Conservation (phyloP, 2,329 filamentous ascomycete genomes). For the Polytolypa hystricis region DNA sequence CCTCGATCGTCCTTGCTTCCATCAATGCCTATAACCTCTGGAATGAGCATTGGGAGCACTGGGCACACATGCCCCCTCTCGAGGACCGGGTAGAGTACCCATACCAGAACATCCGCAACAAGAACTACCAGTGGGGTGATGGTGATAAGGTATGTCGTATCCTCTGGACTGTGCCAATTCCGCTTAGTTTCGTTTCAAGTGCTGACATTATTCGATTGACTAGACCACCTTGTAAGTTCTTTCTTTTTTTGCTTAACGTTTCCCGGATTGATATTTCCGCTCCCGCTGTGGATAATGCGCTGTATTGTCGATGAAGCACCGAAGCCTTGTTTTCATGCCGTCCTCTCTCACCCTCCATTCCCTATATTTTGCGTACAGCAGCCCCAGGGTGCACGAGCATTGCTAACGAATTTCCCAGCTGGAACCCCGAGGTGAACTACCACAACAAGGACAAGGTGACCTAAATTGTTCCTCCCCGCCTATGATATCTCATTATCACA, state of each 20-base stretch:
- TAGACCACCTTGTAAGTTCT: conserved; percentile 56
- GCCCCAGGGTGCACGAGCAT: neutral
- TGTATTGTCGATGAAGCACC: neutral
- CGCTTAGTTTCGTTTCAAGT: neutral
- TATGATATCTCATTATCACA: too few relatives aligned
- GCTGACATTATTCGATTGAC: neutral
- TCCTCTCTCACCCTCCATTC: conserved; percentile 7
- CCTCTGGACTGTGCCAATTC: conserved; percentile 5
- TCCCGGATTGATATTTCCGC: neutral
- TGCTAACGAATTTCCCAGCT: conserved; percentile 46
- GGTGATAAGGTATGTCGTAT: conserved; percentile 70
- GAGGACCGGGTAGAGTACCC: conserved; percentile 89
- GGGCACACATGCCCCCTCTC: conserved; percentile 68
- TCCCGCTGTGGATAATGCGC: too few relatives aligned
- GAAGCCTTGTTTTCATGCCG: conserved; percentile 9
- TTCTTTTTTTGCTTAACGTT: conserved; percentile 1
- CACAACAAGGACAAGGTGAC: conserved; percentile 76
- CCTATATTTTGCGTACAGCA: too few relatives aligned
- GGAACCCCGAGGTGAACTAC: conserved; percentile 93
- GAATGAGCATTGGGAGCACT: conserved; percentile 97
- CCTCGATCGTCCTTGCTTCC: conserved; percentile 57
- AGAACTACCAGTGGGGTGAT: conserved; percentile 91
- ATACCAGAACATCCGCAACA: conserved; percentile 95
- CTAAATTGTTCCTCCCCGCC: too few relatives aligned
- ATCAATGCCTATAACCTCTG: conserved; percentile 86